phyloP scores from a whole-genome alignment of 2,329 filamentous ascomycete species.

The Talaromyces marneffei region DNA sequence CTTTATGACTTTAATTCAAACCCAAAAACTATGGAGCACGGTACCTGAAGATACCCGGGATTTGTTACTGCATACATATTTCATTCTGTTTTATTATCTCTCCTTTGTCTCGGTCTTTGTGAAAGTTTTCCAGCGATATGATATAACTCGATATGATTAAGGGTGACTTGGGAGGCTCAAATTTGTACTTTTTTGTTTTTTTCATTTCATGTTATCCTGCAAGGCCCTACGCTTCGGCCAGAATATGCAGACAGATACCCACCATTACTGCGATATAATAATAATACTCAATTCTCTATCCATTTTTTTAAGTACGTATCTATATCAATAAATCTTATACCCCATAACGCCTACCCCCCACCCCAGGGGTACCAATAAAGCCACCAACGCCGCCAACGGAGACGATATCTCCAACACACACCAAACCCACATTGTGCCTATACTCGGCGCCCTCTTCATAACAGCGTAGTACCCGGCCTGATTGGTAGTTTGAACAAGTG shows the following conservation, averaged over 20 bases:
- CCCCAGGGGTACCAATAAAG: constrained; percentile 45
- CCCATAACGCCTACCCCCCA: constrained; percentile 36
- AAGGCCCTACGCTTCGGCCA: neutral
- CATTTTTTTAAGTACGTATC: neutral
- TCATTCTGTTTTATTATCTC: neutral
- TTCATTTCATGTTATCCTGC: neutral
- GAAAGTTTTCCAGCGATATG: neutral
- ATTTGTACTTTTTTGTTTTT: too few species aligned
- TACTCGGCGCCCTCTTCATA: constrained; percentile 84
- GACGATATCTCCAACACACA: constrained; percentile 80
- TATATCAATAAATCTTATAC: constrained; percentile 7
- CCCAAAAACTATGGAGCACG: neutral
- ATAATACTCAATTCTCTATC: neutral
- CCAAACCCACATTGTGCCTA: constrained; percentile 92
- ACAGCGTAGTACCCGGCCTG: constrained; percentile 73
- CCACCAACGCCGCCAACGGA: constrained; percentile 53
- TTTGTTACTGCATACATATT: neutral
- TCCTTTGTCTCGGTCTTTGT: neutral
- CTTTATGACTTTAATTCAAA: neutral
- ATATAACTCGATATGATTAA: neutral
- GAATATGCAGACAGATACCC: constrained; percentile 12
- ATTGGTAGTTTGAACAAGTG: constrained; percentile 77
- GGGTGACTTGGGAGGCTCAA: constrained; percentile 1
- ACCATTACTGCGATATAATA: constrained; percentile 5
- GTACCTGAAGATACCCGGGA: neutral